Conservation (phyloP, 768 basidiomycete species). For the Pluteus cervinus region DNA sequence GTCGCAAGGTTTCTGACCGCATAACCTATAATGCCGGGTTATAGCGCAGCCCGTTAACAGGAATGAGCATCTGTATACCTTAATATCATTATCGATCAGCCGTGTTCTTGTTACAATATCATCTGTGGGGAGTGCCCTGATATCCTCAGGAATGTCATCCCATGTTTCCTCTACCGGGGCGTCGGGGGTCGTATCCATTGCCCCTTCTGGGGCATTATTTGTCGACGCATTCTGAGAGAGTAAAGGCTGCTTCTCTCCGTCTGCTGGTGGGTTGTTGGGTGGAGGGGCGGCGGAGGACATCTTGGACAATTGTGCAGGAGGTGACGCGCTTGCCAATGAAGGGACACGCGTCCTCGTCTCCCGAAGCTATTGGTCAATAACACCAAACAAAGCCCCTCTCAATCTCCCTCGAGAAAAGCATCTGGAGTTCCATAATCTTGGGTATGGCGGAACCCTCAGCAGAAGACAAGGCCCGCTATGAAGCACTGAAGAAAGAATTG, state of each 20-base stretch:
- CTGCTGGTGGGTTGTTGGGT: slow-evolving; percentile 42
- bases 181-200: slow-evolving; percentile 77
- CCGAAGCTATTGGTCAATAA: slow-evolving; percentile 22
- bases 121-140: slow-evolving; percentile 70
- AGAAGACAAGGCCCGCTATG: slow-evolving; percentile 72
- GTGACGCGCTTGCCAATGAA: slow-evolving; percentile 6
- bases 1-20: slow-evolving; percentile 86
- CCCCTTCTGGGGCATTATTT: slow-evolving; percentile 23
- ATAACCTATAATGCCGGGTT: slow-evolving; percentile 64
- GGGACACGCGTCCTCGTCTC: slow-evolving; percentile 31
- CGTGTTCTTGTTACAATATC: slow-evolving; percentile 87
- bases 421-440: not conserved
- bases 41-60: slow-evolving; percentile 1
- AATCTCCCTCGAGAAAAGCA: slow-evolving; percentile 4
- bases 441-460: slow-evolving; percentile 42
- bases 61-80: slow-evolving; percentile 42
- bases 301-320: slow-evolving; percentile 12
- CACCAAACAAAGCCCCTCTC: slow-evolving; percentile 12
- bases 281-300: slow-evolving; percentile 56
- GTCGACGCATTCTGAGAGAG: slow-evolving; percentile 23
- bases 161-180: slow-evolving; percentile 71
- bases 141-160: slow-evolving; percentile 89
- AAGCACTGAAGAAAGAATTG: slow-evolving; percentile 69
- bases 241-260: slow-evolving; percentile 52
- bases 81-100: slow-evolving; percentile 95